phyloP scores from a whole-genome alignment of 257 asterid species.

The Petrea volubilis region DNA sequence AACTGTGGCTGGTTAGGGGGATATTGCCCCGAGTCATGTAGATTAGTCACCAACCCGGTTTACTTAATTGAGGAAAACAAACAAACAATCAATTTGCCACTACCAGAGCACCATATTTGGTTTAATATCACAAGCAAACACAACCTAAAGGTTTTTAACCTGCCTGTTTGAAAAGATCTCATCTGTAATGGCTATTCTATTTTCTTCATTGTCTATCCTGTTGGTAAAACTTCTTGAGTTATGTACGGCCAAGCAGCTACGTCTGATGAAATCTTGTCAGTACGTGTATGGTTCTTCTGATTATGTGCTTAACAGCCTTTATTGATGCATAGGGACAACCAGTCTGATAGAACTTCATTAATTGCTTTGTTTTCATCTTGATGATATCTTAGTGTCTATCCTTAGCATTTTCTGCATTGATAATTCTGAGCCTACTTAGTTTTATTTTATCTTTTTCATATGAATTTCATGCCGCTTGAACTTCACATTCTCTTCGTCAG shows the following conservation, averaged over 20 bases:
- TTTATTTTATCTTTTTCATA: neutral
- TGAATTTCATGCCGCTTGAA: neutral
- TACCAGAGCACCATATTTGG: too few species aligned
- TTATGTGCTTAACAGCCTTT: neutral
- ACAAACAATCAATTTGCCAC: too few species aligned
- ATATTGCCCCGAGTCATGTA: too few species aligned
- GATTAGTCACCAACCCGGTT: too few species aligned
- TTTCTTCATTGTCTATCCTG: neutral
- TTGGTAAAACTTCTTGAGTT: neutral
- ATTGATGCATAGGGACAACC: neutral
- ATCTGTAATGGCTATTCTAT: neutral
- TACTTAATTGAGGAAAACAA: too few species aligned
- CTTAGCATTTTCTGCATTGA: neutral
- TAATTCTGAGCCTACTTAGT: slow-evolving; percentile 1
- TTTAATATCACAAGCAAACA: too few species aligned
- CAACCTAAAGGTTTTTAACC: neutral
- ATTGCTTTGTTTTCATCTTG: neutral
- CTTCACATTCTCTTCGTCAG: neutral
- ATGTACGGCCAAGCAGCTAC: neutral
- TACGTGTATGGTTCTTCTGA: neutral
- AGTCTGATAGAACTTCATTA: neutral
- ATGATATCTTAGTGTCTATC: neutral
- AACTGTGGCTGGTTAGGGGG: too few species aligned
- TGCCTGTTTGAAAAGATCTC: neutral
- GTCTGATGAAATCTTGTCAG: neutral